Conservation (phyloP, 768 basidiomycete genomes). For the Tylopilus felleus region DNA sequence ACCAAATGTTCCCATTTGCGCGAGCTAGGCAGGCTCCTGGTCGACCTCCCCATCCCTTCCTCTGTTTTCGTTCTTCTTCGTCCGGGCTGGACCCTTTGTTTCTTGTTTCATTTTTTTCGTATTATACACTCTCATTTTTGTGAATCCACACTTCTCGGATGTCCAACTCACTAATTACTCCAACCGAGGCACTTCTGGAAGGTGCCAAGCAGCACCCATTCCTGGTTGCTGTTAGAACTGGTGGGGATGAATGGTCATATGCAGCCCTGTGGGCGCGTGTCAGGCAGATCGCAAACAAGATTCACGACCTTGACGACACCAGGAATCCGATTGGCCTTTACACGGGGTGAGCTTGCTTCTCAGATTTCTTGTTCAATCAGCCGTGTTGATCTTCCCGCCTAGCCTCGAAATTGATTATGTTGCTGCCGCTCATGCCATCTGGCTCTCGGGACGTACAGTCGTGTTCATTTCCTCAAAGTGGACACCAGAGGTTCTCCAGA, state of each 20-base stretch:
- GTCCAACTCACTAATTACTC: slow-evolving; percentile 20
- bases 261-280: slow-evolving; percentile 29
- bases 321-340: slow-evolving; percentile 27
- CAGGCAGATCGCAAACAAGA: slow-evolving; percentile 22
- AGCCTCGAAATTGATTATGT: slow-evolving; percentile 30
- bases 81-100: background rate
- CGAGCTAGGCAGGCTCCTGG: background rate
- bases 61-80: background rate
- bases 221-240: slow-evolving; percentile 9
- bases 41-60: background rate
- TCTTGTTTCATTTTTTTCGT: background rate
- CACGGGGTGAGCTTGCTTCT: slow-evolving; percentile 20
- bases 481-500: slow-evolving; percentile 22
- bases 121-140: background rate
- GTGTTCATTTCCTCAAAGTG: slow-evolving; percentile 26
- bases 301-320: slow-evolving; percentile 22
- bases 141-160: slow-evolving; percentile 7
- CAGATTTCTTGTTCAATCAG: background rate
- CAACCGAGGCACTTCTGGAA: slow-evolving; percentile 31
- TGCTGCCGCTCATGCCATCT: slow-evolving; percentile 28
- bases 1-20: background rate
- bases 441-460: slow-evolving; percentile 29
- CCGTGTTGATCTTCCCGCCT: background rate
- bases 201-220: slow-evolving; percentile 31
- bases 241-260: slow-evolving; percentile 26